These are phyloP conservation scores for Candida sanyaensis DNA, from an alignment of 1,139 yeast genomes.

Conservation along the genomic window DNA sequence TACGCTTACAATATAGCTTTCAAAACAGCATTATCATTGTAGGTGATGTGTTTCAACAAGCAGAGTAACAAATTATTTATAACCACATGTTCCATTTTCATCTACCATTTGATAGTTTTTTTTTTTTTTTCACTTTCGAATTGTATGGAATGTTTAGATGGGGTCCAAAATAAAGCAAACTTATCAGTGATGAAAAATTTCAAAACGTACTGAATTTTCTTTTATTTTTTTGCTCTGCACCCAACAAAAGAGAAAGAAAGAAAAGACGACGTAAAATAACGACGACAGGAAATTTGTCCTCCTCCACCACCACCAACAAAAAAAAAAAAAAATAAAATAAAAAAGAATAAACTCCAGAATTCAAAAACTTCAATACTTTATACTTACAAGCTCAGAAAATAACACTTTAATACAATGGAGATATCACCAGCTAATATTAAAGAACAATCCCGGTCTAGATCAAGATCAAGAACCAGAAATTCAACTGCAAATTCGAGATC, in stretches of 20 bases:
- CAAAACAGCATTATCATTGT: too few relatives aligned
- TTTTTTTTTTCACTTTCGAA: too few relatives aligned
- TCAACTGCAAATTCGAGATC: conserved; percentile 38
- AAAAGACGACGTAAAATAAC: neutral
- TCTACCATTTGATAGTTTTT: too few relatives aligned
- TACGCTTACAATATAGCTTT: too few relatives aligned
- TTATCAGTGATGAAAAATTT: neutral
- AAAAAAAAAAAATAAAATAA: too few relatives aligned
- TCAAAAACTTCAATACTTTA: neutral
- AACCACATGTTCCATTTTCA: too few relatives aligned
- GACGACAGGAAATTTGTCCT: too few relatives aligned
- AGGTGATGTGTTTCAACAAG: too few relatives aligned
- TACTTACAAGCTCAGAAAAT: neutral
- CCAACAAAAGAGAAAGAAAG: neutral
- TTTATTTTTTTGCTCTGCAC: neutral
- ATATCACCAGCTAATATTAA: conserved; percentile 25
- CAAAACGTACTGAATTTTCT: neutral
- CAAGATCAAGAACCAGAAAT: conserved; percentile 40
- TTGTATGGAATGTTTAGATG: too few relatives aligned
- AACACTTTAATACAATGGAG: conserved; percentile 21
- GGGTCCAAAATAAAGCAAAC: neutral
- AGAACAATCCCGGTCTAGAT: conserved; percentile 29
- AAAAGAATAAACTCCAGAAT: too few relatives aligned
- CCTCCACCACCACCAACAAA: too few relatives aligned
- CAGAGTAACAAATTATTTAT: too few relatives aligned